Base-by-base conservation (phyloP, 1,284 basidiomycete genomes). In the Hypsizygus ulmarius region DNA sequence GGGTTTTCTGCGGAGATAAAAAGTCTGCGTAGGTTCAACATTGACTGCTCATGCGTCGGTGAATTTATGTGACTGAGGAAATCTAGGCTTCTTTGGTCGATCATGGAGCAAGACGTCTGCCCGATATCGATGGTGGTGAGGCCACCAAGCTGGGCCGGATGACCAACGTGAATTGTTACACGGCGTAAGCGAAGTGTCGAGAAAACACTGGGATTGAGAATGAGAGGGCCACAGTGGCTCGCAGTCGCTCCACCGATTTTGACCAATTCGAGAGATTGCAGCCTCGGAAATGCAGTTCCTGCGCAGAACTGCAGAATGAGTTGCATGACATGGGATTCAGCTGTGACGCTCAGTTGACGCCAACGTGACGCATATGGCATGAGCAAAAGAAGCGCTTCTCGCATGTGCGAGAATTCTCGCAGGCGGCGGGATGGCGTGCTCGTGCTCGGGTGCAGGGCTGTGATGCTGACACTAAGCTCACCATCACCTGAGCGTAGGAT, bases 151-250 rank as follows among this genome's bases (percentile, higher is more conserved):
- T 43, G 36, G 8, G 40, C 14, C 4, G 44, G 45, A 15, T 41
- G 21, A 21, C 18, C 14, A n/a, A 27, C 14, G 30, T 51, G 45
- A 19, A 51, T 36, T n/a, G 45, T 51, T 11, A 47, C 45, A 3
- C 36, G 25, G 21, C 37, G 50, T 12, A 51, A 29, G 1, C 36
- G 40, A 30, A 51, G 45, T 10, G 37, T 36, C 9, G 8, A 21
- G 6, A 51, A 43, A n/a, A 40, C 12, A 2, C 8, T 33, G 11
- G 50, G 21, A 19, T 51, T 25, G 27, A 51, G 37, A 25, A 18
- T n/a, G 12, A 51, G 39, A 15, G 50, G 50, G 8, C 50, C 50
- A 21, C 33, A 45, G 27, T 50, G 48, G 5, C 25, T 12, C 11
- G 30, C 27, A 14, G 18, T 25, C 9, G 29, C 15, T 0, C n/a